These are phyloP conservation scores for Mangifera indica DNA, from an alignment of 345 rosid genomes.

Conservation along the genomic window DNA sequence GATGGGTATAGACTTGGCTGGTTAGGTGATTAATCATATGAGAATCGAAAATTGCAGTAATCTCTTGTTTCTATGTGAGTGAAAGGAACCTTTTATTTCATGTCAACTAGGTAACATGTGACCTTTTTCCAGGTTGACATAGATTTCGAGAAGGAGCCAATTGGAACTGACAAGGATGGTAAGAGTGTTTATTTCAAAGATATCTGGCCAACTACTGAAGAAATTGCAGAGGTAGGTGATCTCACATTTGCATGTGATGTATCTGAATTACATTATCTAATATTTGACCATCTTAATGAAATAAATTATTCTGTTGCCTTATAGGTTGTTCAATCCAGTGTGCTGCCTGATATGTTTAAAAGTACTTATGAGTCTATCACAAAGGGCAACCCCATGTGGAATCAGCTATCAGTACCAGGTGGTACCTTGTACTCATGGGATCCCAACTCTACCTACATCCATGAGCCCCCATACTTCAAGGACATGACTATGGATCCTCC, in stretches of 20 bases:
- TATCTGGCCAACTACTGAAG: slow-evolving; percentile 91
- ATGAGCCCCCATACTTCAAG: slow-evolving; percentile 97
- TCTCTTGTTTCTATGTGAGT: neutral
- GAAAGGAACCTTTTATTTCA: neutral
- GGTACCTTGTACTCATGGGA: slow-evolving; percentile 74
- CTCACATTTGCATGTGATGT: slow-evolving; percentile 1
- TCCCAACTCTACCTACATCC: slow-evolving; percentile 88
- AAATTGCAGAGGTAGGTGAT: slow-evolving; percentile 79
- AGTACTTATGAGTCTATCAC: slow-evolving; percentile 92
- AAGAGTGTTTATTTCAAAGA: slow-evolving; percentile 74
- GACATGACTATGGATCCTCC: slow-evolving; percentile 90
- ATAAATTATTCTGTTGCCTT: slow-evolving; percentile 17
- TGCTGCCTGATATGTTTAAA: slow-evolving; percentile 90
- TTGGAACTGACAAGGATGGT: slow-evolving; percentile 88
- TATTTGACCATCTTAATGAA: slow-evolving; percentile 8
- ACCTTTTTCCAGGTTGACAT: slow-evolving; percentile 70
- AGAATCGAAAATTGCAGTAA: neutral
- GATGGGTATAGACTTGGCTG: neutral
- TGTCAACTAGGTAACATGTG: slow-evolving; percentile 11
- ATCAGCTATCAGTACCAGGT: slow-evolving; percentile 65
- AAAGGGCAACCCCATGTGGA: slow-evolving; percentile 96
- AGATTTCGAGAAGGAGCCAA: slow-evolving; percentile 90
- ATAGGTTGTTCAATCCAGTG: slow-evolving; percentile 89
- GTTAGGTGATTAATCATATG: neutral
- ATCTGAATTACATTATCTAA: neutral